These are phyloP conservation scores for Delphinella strobiligena DNA, from an alignment of 2,329 filamentous ascomycete species.

Conservation along the genomic window DNA sequence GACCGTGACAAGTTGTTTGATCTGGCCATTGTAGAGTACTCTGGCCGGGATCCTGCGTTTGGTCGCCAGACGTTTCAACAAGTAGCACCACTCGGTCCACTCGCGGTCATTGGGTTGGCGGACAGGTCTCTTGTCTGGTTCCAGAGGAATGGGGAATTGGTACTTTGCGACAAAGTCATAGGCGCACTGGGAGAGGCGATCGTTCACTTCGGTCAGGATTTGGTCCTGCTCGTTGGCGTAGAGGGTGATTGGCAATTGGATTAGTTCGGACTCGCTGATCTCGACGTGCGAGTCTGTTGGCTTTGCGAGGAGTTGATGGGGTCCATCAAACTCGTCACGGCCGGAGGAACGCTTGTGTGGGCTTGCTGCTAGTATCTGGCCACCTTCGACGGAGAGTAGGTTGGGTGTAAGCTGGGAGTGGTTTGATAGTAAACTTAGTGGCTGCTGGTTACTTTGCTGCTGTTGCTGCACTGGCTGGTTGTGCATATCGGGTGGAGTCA, in stretches of 20 bases:
- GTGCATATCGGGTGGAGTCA: constrained; percentile 4
- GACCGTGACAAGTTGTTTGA: constrained; percentile 82
- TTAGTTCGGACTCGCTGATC: constrained; percentile 67
- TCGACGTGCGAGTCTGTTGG: constrained; percentile 60
- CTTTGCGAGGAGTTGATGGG: constrained; percentile 67
- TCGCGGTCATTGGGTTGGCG: constrained; percentile 65
- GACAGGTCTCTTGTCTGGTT: constrained; percentile 68
- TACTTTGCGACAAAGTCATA: constrained; percentile 88
- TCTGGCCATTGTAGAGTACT: constrained; percentile 74
- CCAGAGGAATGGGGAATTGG: constrained; percentile 77
- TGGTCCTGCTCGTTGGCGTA: constrained; percentile 75
- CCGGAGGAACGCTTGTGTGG: constrained; percentile 61
- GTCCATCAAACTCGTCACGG: constrained; percentile 80
- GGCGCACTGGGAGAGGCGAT: constrained; percentile 71
- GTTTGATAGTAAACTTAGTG: background rate
- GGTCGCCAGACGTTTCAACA: constrained; percentile 73
- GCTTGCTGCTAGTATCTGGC: constrained; percentile 7
- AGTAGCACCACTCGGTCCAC: constrained; percentile 87
- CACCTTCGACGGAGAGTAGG: constrained; percentile 1
- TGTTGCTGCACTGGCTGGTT: constrained; percentile 3
- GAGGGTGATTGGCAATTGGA: constrained; percentile 70
- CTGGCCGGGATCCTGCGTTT: constrained; percentile 75
- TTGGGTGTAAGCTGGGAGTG: background rate
- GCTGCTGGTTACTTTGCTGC: constrained; percentile 2
- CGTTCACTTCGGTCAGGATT: constrained; percentile 70